Percentiles rank a stretch among this genome's conserved stretches.
These are phyloP conservation scores for Mangifera indica DNA, from an alignment of 345 rosid genomes.

Conservation along the genomic window DNA sequence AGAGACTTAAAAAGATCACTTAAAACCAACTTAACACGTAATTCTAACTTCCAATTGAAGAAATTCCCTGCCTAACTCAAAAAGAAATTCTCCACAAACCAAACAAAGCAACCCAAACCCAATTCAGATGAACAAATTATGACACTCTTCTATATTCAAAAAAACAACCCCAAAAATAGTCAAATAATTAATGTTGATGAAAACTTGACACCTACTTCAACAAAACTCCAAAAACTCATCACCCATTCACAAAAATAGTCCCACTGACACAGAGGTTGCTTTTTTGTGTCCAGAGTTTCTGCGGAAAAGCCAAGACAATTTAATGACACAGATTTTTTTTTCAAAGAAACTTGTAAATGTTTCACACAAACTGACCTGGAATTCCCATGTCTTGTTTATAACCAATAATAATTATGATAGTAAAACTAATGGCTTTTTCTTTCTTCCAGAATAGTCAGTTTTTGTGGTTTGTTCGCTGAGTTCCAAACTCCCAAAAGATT, in stretches of 20 bases:
- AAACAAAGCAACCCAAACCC: conserved; percentile 22
- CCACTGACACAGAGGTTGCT: conserved; percentile 15
- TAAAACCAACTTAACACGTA: conserved; percentile 17
- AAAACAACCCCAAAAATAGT: background rate
- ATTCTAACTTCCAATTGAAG: conserved; percentile 31
- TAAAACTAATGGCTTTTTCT: conserved; percentile 1
- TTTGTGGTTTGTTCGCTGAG: conserved; percentile 10
- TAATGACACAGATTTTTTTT: conserved; percentile 28
- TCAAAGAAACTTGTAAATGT: conserved; percentile 19
- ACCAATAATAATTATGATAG: background rate
- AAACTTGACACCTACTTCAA: conserved; percentile 2
- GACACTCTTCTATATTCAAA: conserved; percentile 16
- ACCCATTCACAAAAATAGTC: conserved; percentile 19
- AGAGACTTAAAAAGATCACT: conserved; percentile 14
- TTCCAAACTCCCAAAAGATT: conserved; percentile 9
- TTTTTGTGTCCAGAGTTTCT: background rate
- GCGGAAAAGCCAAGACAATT: conserved; percentile 31
- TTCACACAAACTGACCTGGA: conserved; percentile 23
- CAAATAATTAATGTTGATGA: background rate
- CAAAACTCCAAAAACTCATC: conserved; percentile 16
- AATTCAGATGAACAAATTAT: conserved; percentile 13
- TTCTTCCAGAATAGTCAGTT: background rate
- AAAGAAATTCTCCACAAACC: conserved; percentile 9
- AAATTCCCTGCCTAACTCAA: conserved; percentile 19
- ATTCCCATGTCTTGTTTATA: conserved; percentile 12